Percentiles rank a stretch among this genome's conserved stretches.
phyloP scores from a whole-genome alignment of 2,329 filamentous ascomycete species.

The Colletotrichum sp. region DNA sequence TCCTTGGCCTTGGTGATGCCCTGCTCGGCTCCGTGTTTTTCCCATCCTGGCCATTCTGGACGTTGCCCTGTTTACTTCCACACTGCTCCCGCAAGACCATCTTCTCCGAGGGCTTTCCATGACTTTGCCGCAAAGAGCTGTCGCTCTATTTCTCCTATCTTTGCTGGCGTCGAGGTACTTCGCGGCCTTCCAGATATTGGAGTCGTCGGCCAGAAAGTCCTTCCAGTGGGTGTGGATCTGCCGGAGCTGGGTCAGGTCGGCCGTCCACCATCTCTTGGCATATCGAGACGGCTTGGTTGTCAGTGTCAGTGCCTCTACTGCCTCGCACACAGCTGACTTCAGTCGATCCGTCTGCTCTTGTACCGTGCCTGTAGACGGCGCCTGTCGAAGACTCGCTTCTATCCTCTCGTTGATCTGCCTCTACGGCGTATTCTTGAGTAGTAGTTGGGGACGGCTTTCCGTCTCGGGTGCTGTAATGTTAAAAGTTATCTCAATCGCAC shows the following conservation, averaged over 20 bases:
- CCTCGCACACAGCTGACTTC: not conserved
- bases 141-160: constrained; percentile 23
- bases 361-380: constrained; percentile 24
- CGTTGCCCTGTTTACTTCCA: constrained; percentile 1
- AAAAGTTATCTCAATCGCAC: constrained; percentile 33
- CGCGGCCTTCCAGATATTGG: constrained; percentile 32
- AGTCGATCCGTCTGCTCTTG: constrained; percentile 1
- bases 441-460: constrained; percentile 6
- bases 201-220: constrained; percentile 28
- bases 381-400: constrained; percentile 7
- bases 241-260: constrained; percentile 30
- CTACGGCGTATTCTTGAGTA: constrained; percentile 32
- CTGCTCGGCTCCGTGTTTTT: not conserved
- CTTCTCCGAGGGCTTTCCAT: constrained; percentile 26
- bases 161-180: constrained; percentile 27
- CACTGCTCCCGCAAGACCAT: constrained; percentile 22
- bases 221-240: constrained; percentile 30
- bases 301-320: constrained; percentile 19
- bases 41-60: not conserved
- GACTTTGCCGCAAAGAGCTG: constrained; percentile 23
- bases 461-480: constrained; percentile 15
- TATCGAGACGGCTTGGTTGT: constrained; percentile 29
- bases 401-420: constrained; percentile 25
- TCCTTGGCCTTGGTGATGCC: not conserved
- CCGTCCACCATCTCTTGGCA: constrained; percentile 33